A percentile compares a stretch with the other conserved stretches of the same genome.
Conservation (phyloP, 2,329 filamentous ascomycete genomes). For the Curvularia lunata region DNA sequence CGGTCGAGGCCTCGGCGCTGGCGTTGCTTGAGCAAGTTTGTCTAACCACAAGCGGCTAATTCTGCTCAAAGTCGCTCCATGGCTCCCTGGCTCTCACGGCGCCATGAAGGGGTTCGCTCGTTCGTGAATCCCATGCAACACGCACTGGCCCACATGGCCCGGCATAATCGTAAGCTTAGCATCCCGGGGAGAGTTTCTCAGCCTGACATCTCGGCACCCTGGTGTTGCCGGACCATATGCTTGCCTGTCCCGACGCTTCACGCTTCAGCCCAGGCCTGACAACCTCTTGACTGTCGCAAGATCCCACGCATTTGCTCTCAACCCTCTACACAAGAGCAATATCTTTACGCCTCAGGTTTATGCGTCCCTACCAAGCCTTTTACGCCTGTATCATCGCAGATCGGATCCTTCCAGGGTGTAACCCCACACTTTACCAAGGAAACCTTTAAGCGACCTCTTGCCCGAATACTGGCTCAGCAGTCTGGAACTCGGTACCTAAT, state of each 20-base stretch:
- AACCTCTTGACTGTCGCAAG: slow-evolving; percentile 42
- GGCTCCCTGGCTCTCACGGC: slow-evolving; percentile 26
- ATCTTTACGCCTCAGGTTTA: slow-evolving; percentile 17
- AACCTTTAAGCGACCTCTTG: slow-evolving; percentile 30
- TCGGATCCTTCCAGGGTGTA: slow-evolving; percentile 25
- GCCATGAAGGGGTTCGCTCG: slow-evolving; percentile 19
- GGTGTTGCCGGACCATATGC: slow-evolving; percentile 9
- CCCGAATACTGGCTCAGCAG: slow-evolving; percentile 27
- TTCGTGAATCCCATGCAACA: slow-evolving; percentile 9
- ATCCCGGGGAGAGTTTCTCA: slow-evolving; percentile 8
- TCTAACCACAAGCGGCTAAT: slow-evolving; percentile 34
- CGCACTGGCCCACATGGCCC: slow-evolving; percentile 11
- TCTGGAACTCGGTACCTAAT: slow-evolving; percentile 40
- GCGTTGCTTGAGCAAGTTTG: slow-evolving; percentile 22
- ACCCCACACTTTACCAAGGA: slow-evolving; percentile 14
- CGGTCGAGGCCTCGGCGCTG: slow-evolving; percentile 18
- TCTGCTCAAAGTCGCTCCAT: slow-evolving; percentile 35
- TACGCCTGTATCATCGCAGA: slow-evolving; percentile 15
- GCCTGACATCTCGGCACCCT: slow-evolving; percentile 2
- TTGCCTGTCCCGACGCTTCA: slow-evolving; percentile 32
- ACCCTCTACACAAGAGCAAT: slow-evolving; percentile 23
- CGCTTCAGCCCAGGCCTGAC: slow-evolving; percentile 42
- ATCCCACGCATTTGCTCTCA: slow-evolving; percentile 38
- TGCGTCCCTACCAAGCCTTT: slow-evolving; percentile 38
- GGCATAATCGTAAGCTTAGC: slow-evolving; percentile 15